phyloP scores from a whole-genome alignment of 805 yeast species.

The Brettanomyces anomalus region DNA sequence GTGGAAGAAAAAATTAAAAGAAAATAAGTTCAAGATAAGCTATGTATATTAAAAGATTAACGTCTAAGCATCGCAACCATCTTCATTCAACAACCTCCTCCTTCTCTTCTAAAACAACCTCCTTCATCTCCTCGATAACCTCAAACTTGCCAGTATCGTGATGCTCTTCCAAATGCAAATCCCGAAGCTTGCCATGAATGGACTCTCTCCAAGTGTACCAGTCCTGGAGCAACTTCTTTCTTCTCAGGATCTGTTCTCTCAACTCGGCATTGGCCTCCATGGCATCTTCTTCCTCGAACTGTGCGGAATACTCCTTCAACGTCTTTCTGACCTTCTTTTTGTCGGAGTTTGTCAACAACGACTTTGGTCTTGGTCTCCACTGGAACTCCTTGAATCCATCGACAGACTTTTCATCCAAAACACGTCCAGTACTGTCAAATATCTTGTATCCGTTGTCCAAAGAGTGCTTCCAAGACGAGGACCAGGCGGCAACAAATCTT shows the following conservation, averaged over 20 bases:
- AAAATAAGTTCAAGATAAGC: too few relatives aligned
- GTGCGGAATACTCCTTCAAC: constrained; percentile 80
- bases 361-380: constrained; percentile 97
- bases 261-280: constrained; percentile 92
- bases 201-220: constrained; percentile 75
- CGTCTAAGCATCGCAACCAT: too few relatives aligned
- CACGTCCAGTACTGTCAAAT: constrained; percentile 74
- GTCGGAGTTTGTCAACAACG: constrained; percentile 66
- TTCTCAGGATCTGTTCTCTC: constrained; percentile 77
- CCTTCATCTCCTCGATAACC: constrained; percentile 69
- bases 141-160: constrained; percentile 41
- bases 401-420: constrained; percentile 64
- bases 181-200: constrained; percentile 38
- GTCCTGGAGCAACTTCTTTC: constrained; percentile 73
- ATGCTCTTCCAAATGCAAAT: constrained; percentile 36
- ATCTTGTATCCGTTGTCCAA: constrained; percentile 87
- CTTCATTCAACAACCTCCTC: constrained; percentile 56
- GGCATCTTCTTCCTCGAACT: constrained; percentile 90
- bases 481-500: constrained; percentile 80
- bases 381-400: constrained; percentile 81
- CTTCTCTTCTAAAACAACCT: constrained; percentile 61
- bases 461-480: constrained; percentile 75
- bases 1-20: too few relatives aligned
- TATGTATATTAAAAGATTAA: too few relatives aligned
- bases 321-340: constrained; percentile 86